Base-by-base conservation (phyloP, 1,284 basidiomycete species). In the Neolentinus lepideus region DNA sequence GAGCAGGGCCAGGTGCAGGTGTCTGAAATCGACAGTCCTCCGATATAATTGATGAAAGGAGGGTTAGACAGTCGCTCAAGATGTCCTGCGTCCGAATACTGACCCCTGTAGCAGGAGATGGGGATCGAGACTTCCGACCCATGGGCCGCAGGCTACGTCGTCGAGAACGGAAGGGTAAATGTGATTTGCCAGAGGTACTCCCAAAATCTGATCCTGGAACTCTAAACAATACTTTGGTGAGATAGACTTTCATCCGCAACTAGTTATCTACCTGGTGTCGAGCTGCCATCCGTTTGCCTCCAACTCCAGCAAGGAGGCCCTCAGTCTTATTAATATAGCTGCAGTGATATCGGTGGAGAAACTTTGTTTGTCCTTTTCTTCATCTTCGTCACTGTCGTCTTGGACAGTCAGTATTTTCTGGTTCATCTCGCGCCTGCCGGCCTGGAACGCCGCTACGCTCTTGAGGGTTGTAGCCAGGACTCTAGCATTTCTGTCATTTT, bases 1-100 rank as follows among this genome's bases (percentile, higher is more conserved):
- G 75, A 0, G 72, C 74, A 4, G 83, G 83, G 10, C 82, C 76
- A 16, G 83, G 78, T 25, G 70, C 73, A 12, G 75, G 67, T 2
- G 79, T 74, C 59, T 77, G 77, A 66, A 78, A 88, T 2, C 85
- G 82, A 65, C 85, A 88, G 62, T 90, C 87, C 57, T 88, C 84
- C 2, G 71, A 67, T 21, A 88, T 72, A 12, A 90, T 69, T 1
- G 86, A 86, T 2, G 76, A 71, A 11, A 90, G 72, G 36, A 84
- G 66, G 14, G 77, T 75, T n/a, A 89, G 77, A 63, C 83, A 86
- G 54, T 77, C 72, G 1, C 78, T 71, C 31, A 87, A 70, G 27
- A 87, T 71, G 53, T 81, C 75, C 11, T 80, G 75, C 25, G 76
- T 70, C 55, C 69, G 72, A 33, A 68, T 55, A 24, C 50, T 59